Percentiles rank a stretch among this genome's conserved stretches.
Evolutionary conservation across 306 rosid species (phyloP).

Genomic region (Ammopiptanthus mongolicus): DNA sequence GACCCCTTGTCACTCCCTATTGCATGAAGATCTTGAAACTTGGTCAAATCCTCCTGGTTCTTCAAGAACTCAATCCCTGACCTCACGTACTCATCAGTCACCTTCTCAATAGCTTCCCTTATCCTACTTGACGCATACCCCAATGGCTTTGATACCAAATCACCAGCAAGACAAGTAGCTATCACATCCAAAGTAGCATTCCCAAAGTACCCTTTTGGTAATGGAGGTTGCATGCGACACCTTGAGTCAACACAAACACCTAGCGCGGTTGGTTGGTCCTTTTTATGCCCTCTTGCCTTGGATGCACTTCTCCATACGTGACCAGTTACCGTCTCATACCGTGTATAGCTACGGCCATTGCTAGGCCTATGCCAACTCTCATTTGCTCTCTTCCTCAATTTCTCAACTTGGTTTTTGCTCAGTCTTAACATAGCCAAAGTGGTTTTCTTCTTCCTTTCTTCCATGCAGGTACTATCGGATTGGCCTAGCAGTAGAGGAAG

Average conservation of each 20-base stretch:
- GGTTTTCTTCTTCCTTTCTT: constrained; percentile 46
- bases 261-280: constrained; percentile 35
- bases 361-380: neutral
- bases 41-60: constrained; percentile 35
- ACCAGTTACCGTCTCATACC: constrained; percentile 42
- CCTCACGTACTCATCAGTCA: constrained; percentile 37
- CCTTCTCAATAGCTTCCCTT: constrained; percentile 50
- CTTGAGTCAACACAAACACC: constrained; percentile 43
- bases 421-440: constrained; percentile 28
- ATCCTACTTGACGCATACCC: constrained; percentile 50
- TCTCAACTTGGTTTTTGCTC: constrained; percentile 37
- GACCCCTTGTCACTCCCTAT: constrained; percentile 20
- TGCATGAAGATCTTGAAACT: constrained; percentile 46
- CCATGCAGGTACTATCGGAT: neutral
- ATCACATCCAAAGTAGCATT: constrained; percentile 47
- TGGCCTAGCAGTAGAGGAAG: constrained; percentile 27
- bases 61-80: constrained; percentile 37
- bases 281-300: constrained; percentile 37
- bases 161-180: constrained; percentile 42
- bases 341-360: constrained; percentile 23
- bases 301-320: constrained; percentile 60
- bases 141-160: constrained; percentile 41
- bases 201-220: constrained; percentile 52
- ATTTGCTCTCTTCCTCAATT: constrained; percentile 37
- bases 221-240: constrained; percentile 33